These are phyloP conservation scores for Aspergillus hortae DNA, from an alignment of 2,329 filamentous ascomycete genomes.

Conservation along the genomic window DNA sequence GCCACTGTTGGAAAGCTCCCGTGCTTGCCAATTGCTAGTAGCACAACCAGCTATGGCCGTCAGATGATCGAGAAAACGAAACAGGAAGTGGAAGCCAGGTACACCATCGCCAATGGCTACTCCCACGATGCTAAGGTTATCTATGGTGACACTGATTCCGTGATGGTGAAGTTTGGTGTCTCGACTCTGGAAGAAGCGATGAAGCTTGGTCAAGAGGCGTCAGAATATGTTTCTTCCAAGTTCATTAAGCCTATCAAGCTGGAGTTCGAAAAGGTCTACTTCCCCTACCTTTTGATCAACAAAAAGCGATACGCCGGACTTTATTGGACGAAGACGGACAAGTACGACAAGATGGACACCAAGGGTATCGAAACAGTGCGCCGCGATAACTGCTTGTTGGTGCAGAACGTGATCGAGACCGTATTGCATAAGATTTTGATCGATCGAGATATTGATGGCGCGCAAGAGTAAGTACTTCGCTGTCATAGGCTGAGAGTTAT, in stretches of 20 bases:
- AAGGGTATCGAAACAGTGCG: slow-evolving; percentile 99
- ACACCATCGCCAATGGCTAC: slow-evolving; percentile 92
- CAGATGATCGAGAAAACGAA: slow-evolving; percentile 99
- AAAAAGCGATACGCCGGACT: slow-evolving; percentile 99
- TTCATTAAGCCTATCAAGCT: slow-evolving; percentile 97
- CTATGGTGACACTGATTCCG: slow-evolving; percentile 97
- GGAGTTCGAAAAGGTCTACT: slow-evolving; percentile 99
- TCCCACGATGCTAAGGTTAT: slow-evolving; percentile 93
- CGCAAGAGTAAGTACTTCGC: slow-evolving; percentile 74
- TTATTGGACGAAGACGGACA: slow-evolving; percentile 91
- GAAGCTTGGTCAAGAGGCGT: slow-evolving; percentile 92
- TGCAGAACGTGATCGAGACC: slow-evolving; percentile 96
- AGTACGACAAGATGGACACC: slow-evolving; percentile 99
- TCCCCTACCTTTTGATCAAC: slow-evolving; percentile 96
- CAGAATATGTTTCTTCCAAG: slow-evolving; percentile 81
- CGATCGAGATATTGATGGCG: slow-evolving; percentile 82
- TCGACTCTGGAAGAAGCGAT: slow-evolving; percentile 83
- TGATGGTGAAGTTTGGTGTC: slow-evolving; percentile 99
- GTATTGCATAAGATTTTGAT: slow-evolving; percentile 94
- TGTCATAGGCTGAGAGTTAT: neutral
- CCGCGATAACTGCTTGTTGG: slow-evolving; percentile 90
- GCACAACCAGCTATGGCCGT: slow-evolving; percentile 92
- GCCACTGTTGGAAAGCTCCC: slow-evolving; percentile 94
- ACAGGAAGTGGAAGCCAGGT: slow-evolving; percentile 85
- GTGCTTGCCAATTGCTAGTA: slow-evolving; percentile 91